phyloP scores from a whole-genome alignment of 2,329 filamentous ascomycete species.

The Triangularia verruculosa region DNA sequence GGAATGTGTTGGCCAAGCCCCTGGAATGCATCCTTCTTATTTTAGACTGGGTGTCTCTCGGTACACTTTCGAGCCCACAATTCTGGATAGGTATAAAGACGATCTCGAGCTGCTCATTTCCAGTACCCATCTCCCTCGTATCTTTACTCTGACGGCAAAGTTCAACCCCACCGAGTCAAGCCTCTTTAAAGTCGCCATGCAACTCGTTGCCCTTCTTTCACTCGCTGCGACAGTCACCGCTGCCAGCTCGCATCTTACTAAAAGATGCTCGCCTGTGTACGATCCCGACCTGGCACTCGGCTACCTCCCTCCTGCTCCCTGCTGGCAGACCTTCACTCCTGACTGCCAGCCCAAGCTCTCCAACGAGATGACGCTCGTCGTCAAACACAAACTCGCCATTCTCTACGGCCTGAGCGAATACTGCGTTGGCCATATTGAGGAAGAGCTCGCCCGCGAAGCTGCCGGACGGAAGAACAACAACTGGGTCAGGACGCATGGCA shows the following conservation, averaged over 20 bases:
- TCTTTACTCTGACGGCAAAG: not conserved
- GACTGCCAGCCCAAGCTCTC: constrained; percentile 25
- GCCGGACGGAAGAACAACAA: constrained; percentile 28
- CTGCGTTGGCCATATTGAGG: constrained; percentile 26
- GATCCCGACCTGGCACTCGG: constrained; percentile 26
- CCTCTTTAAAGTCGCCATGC: too few species aligned
- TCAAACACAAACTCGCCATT: constrained; percentile 21
- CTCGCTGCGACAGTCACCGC: not conserved
- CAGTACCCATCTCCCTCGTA: not conserved
- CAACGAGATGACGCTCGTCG: constrained; percentile 26
- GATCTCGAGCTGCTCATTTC: not conserved
- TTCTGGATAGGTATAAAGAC: not conserved
- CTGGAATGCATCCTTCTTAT: not conserved
- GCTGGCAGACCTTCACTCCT: constrained; percentile 29
- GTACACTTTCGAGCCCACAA: not conserved
- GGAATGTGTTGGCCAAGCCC: not conserved
- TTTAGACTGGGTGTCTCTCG: not conserved
- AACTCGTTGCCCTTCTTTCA: constrained; percentile 1
- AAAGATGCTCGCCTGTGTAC: constrained; percentile 27
- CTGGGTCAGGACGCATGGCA: constrained; percentile 26
- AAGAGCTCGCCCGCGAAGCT: constrained; percentile 25
- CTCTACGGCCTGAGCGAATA: constrained; percentile 23
- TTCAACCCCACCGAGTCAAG: not conserved
- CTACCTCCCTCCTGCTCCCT: constrained; percentile 29
- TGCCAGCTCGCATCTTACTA: constrained; percentile 5